phyloP scores from a whole-genome alignment of 441 rosid species.

The Euphorbia schlechtendalii region DNA sequence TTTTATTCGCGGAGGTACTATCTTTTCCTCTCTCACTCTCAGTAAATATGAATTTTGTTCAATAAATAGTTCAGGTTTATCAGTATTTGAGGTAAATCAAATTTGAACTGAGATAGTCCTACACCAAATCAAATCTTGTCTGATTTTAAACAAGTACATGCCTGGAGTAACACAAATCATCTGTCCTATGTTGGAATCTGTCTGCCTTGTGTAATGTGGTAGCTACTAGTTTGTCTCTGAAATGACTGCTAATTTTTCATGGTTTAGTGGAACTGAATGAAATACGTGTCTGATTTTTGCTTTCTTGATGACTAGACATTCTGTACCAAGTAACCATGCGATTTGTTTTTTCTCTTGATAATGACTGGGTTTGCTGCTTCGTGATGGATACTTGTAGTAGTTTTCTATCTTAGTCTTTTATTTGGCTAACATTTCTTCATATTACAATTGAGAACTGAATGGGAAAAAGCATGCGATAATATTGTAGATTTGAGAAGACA shows the following conservation, averaged over 20 bases:
- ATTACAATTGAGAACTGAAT: no score
- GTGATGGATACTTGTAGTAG: neutral
- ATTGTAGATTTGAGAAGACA: neutral
- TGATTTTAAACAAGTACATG: neutral
- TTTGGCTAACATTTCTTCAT: no score
- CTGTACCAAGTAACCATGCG: neutral
- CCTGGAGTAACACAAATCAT: neutral
- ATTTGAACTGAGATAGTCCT: neutral
- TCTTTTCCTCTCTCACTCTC: no score
- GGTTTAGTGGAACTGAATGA: neutral
- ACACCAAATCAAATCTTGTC: neutral
- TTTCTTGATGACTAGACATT: no score
- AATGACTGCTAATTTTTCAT: neutral
- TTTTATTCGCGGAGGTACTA: conserved; percentile 94
- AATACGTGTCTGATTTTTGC: neutral
- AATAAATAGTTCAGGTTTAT: neutral
- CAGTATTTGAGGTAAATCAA: neutral
- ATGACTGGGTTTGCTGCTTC: neutral
- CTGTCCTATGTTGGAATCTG: neutral
- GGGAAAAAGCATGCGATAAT: neutral
- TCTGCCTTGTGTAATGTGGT: neutral
- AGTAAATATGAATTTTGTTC: neutral
- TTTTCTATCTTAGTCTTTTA: no score
- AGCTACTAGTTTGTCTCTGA: neutral
- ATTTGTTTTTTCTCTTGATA: neutral